A percentile compares a stretch with the other conserved stretches of the same genome.
phyloP scores from a whole-genome alignment of 352 stramenopile genomes.

The Globisporangium cystogenes region DNA sequence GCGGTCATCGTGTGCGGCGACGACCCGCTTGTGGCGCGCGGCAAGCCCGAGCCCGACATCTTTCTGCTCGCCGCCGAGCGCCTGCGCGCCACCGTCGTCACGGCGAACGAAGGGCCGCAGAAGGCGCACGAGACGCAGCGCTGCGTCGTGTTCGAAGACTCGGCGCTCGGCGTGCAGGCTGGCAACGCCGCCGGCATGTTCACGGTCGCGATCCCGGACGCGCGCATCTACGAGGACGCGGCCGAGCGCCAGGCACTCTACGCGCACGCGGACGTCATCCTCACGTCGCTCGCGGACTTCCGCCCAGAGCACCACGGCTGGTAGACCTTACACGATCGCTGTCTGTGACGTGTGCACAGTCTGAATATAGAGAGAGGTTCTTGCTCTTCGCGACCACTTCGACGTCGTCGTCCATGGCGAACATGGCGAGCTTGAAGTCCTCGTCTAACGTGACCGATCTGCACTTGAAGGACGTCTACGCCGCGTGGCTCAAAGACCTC shows the following conservation, averaged over 20 bases:
- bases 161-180: constrained; percentile 54
- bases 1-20: constrained; percentile 72
- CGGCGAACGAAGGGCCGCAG: constrained; percentile 13
- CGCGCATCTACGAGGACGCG: constrained; percentile 50
- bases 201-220: constrained; percentile 64
- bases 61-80: constrained; percentile 60
- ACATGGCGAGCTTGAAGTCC: background rate
- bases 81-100: constrained; percentile 23
- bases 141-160: constrained; percentile 80
- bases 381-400: background rate
- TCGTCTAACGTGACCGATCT: constrained; percentile 8
- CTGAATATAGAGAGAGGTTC: background rate
- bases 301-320: constrained; percentile 51
- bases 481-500: constrained; percentile 33
- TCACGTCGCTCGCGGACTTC: constrained; percentile 59
- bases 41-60: constrained; percentile 80
- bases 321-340: constrained; percentile 5
- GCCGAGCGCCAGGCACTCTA: constrained; percentile 42
- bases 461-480: constrained; percentile 31
- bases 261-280: constrained; percentile 48
- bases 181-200: constrained; percentile 63
- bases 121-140: constrained; percentile 13
- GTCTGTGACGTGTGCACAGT: background rate
- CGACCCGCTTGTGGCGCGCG: constrained; percentile 52
- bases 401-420: background rate